Evolutionary conservation across 148 eudicot species (phyloP), one percentile per base, ranked within the genome.

Genomic region (Persicaria tinctoria): DNA sequence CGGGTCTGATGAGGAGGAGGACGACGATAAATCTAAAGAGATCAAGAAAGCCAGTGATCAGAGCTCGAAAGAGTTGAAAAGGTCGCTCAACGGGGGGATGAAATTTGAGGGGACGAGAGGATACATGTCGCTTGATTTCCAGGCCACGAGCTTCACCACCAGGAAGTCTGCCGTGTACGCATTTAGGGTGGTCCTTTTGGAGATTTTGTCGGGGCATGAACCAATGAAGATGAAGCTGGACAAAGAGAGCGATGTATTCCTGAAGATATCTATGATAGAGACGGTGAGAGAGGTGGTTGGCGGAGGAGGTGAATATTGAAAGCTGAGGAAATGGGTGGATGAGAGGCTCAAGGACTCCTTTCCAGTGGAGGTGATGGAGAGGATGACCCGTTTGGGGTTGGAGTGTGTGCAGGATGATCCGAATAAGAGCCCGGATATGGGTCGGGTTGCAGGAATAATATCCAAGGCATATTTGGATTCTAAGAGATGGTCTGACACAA

Each of bases 61-160:
- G 27, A 64, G 68, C 16, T 3, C 68, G 12, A 18, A 38, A 59
- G 64, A 59, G 38, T 7, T 59, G 0, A 79, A 77, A 68, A 69
- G 86, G 46, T 49, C 46, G 4, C 78, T 78, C 5, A 82, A 84
- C 7, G 74, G 68, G 17, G 69, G 1, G 6, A 76, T 80, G 84
- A 83, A 87, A 70, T 86, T 95, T 60, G 85, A 83, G 12, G 99
- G 99, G 13, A 89, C 93, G 10, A 87, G 91, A 80, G 99, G 99
- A 4, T 95, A 95, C 82, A 95, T 95, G 97, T 84, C 99, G 50
- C 99, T 97, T 32, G 99, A 95, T 50, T 90, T 87, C 66, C 90
- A 86, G 76, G 1, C 5, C 4, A 79, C 84, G 4, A 97, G 97
- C 2, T 18, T 84, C 0, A 82, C 93, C 4, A 86, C 97, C 10